Conservation (phyloP, 1,284 basidiomycete genomes). For the Marasmius tenuissimus region DNA sequence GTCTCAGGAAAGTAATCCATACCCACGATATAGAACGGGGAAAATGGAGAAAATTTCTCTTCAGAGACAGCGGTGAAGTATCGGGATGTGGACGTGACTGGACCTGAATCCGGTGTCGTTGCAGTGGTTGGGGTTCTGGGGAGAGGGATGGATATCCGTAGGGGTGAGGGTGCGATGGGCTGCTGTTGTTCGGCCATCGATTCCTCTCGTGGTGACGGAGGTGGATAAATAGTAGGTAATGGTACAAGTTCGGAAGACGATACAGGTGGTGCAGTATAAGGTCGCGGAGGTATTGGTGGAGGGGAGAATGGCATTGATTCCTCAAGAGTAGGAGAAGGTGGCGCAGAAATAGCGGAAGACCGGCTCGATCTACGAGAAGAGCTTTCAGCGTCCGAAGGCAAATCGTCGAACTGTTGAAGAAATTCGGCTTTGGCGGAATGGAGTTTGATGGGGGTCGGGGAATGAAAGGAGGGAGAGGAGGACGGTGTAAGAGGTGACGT, state of each 20-base stretch:
- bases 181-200: not conserved
- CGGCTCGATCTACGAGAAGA: constrained; percentile 1
- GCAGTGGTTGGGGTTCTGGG: not conserved
- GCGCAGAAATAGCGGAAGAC: not conserved
- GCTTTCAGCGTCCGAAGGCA: not conserved
- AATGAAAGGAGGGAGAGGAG: not conserved
- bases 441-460: constrained; percentile 2
- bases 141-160: constrained; percentile 5
- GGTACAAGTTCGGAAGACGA: not conserved
- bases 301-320: not conserved
- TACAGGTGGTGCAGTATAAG: constrained; percentile 1
- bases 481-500: constrained; percentile 9
- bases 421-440: not conserved
- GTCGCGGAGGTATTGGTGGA: not conserved
- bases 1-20: constrained; percentile 1
- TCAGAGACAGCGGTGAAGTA: constrained; percentile 7
- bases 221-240: not conserved
- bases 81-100: constrained; percentile 1
- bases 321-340: not conserved
- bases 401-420: not conserved
- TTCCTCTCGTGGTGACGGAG: not conserved
- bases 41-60: not conserved
- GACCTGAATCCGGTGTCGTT: not conserved
- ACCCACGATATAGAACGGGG: constrained; percentile 1
- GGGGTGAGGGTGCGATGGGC: not conserved